These are phyloP conservation scores for Colletotrichum sp. DNA, from an alignment of 2,329 filamentous ascomycete genomes.

Conservation along the genomic window DNA sequence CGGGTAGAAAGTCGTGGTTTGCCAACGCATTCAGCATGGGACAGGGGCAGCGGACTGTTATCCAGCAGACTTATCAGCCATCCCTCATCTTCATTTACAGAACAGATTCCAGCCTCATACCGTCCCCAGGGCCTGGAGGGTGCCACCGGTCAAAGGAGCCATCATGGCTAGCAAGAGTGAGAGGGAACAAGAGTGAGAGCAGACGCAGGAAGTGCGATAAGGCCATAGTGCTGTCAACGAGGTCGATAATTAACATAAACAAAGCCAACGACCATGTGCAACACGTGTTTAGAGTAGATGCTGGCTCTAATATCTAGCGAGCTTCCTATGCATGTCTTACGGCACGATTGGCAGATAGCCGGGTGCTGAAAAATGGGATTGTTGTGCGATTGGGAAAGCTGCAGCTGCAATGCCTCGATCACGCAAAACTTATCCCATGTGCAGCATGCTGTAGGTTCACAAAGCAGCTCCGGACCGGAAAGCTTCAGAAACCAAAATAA, in stretches of 20 bases:
- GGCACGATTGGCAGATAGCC: background rate
- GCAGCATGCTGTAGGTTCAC: background rate
- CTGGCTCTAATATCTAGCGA: background rate
- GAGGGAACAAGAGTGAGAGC: background rate
- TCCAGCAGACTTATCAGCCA: background rate
- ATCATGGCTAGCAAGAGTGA: background rate
- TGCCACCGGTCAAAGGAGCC: background rate
- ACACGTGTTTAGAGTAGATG: background rate
- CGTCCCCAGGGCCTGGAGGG: background rate
- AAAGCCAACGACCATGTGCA: background rate
- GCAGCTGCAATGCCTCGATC: background rate
- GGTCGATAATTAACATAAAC: background rate
- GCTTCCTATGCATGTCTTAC: background rate
- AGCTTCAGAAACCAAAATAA: background rate
- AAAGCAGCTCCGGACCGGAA: background rate
- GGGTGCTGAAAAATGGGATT: background rate
- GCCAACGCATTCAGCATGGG: slow-evolving; percentile 28
- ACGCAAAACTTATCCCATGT: background rate
- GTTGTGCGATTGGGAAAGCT: fast-evolving
- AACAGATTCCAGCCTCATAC: background rate
- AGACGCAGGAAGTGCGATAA: background rate
- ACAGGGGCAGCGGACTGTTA: slow-evolving; percentile 16
- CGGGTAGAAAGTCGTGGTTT: slow-evolving; percentile 28
- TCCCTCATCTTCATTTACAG: background rate
- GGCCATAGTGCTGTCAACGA: background rate